phyloP scores from a whole-genome alignment of 2,329 filamentous ascomycete species.

The Gliomastix tumulicola region DNA sequence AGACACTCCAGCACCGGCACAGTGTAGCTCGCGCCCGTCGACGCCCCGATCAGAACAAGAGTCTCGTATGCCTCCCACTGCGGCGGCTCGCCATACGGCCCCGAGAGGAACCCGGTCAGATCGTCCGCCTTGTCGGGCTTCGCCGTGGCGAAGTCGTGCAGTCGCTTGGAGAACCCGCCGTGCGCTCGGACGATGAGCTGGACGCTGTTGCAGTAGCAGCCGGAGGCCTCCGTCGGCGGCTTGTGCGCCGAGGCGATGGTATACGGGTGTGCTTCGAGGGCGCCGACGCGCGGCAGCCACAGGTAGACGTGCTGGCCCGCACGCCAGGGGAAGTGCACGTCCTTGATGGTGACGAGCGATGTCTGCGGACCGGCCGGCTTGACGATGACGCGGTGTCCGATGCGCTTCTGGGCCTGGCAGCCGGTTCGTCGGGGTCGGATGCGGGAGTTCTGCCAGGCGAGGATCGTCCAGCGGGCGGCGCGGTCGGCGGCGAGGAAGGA shows the following conservation, averaged over 20 bases:
- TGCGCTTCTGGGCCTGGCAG: slow-evolving; percentile 6
- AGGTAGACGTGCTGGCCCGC: slow-evolving; percentile 16
- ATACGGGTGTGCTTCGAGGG: slow-evolving; percentile 15
- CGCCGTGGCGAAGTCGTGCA: slow-evolving; percentile 13
- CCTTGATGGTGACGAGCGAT: slow-evolving; percentile 58
- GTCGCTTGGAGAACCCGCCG: slow-evolving; percentile 10
- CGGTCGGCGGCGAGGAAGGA: slow-evolving; percentile 15
- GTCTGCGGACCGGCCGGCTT: slow-evolving; percentile 64
- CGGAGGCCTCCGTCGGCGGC: slow-evolving; percentile 25
- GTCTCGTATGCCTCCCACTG: slow-evolving; percentile 16
- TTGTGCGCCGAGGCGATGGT: slow-evolving; percentile 23
- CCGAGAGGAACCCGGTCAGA: slow-evolving; percentile 11
- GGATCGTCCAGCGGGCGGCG: slow-evolving; percentile 15
- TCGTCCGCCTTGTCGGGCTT: slow-evolving; percentile 4
- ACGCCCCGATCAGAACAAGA: slow-evolving; percentile 11
- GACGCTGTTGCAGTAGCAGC: slow-evolving; percentile 8
- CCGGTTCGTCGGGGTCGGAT: slow-evolving; percentile 6
- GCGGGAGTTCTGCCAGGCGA: slow-evolving; percentile 14
- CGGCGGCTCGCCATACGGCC: slow-evolving; percentile 11
- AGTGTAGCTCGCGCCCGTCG: slow-evolving; percentile 13
- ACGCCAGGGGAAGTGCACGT: slow-evolving; percentile 12
- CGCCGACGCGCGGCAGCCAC: slow-evolving; percentile 13
- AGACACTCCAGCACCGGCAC: slow-evolving; percentile 13
- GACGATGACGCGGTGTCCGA: slow-evolving; percentile 11
- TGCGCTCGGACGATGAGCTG: slow-evolving; percentile 14